Conservation (phyloP, 176 grass and related monocot species). For the Carex pumila region DNA sequence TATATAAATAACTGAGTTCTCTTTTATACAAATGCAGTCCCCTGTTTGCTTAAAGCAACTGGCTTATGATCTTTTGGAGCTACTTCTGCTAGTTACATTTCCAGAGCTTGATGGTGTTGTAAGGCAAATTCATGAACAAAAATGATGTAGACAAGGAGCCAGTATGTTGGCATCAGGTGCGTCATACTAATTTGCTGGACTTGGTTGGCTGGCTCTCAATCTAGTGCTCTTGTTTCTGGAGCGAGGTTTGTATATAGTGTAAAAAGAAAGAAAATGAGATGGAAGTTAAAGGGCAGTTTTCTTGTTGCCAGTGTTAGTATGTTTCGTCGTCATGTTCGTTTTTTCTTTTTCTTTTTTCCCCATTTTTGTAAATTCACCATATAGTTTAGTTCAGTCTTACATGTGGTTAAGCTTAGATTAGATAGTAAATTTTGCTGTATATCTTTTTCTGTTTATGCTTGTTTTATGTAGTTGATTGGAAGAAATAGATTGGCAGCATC, state of each 20-base stretch:
- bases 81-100: conserved; percentile 60
- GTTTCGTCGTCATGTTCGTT: neutral
- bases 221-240: neutral
- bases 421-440: conserved; percentile 9
- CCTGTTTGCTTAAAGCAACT: conserved; percentile 88
- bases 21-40: conserved; percentile 48
- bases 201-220: neutral
- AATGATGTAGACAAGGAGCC: conserved; percentile 1
- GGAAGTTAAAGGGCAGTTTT: neutral
- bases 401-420: neutral
- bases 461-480: neutral
- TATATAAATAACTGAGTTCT: neutral
- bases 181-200: neutral
- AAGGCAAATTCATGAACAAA: conserved; percentile 65
- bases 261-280: conserved; percentile 8
- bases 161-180: neutral
- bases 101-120: conserved; percentile 74
- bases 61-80: conserved; percentile 77
- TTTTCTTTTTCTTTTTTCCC: neutral
- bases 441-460: neutral
- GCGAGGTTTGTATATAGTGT: conserved; percentile 16
- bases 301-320: conserved; percentile 10
- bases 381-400: neutral
- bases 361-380: neutral
- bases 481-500: neutral